A percentile compares a stretch with the other conserved stretches of the same genome.
These are phyloP conservation scores for Glaciozyma martinii DNA, from an alignment of 768 basidiomycete species.

Conservation along the genomic window DNA sequence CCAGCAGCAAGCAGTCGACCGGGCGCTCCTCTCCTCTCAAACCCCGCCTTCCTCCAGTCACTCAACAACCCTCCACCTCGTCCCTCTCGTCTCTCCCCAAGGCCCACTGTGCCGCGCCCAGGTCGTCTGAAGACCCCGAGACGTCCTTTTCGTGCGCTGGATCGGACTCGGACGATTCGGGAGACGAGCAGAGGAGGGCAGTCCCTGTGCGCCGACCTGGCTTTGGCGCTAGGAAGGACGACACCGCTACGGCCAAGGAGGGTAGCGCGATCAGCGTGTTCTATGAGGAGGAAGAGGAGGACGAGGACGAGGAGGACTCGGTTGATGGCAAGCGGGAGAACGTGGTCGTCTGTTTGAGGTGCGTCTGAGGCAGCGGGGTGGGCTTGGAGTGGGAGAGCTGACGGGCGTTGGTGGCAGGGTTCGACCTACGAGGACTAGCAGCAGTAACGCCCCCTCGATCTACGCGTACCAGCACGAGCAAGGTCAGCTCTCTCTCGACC, in stretches of 20 bases:
- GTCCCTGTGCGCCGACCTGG: too few relatives aligned
- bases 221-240: not conserved
- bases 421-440: slow-evolving; percentile 10
- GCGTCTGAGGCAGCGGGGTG: not conserved
- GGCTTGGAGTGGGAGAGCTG: too few relatives aligned
- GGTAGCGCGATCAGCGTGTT: not conserved
- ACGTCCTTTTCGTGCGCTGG: not conserved
- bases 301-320: slow-evolving; percentile 9
- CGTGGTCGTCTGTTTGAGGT: slow-evolving; percentile 31
- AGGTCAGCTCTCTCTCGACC: slow-evolving; percentile 3
- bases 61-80: not conserved
- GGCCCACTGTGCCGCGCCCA: not conserved
- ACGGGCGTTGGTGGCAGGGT: slow-evolving; percentile 4
- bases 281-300: not conserved
- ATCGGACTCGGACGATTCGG: too few relatives aligned
- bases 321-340: slow-evolving; percentile 22
- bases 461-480: not conserved
- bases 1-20: not conserved
- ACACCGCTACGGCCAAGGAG: not conserved
- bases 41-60: not conserved
- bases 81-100: not conserved
- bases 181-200: too few relatives aligned
- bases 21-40: not conserved
- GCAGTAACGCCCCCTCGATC: not conserved
- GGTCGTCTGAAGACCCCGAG: slow-evolving; percentile 2